Conservation (phyloP, 1,139 yeast species). For the Debaryomycetaceae sp. region DNA sequence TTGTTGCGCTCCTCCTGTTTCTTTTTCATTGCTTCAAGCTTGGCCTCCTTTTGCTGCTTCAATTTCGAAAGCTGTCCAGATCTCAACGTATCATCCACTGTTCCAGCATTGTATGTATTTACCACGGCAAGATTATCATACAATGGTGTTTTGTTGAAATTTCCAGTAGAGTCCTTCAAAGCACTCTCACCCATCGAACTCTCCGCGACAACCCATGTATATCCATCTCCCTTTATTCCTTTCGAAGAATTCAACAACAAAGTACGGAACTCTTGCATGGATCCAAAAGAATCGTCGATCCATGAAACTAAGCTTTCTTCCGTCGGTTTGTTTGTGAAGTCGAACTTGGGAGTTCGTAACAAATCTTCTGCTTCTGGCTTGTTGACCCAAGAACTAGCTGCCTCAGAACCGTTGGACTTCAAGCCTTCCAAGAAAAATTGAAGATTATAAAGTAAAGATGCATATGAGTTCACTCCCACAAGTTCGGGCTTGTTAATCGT, state of each 20-base stretch:
- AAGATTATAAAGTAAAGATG: conserved; percentile 58
- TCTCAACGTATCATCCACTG: conserved; percentile 54
- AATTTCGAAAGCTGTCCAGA: conserved; percentile 47
- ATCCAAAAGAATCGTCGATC: conserved; percentile 61
- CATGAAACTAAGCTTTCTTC: conserved; percentile 38
- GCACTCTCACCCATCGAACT: conserved; percentile 33
- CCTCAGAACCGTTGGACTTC: conserved; percentile 23
- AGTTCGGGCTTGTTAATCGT: conserved; percentile 49
- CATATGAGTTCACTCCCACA: conserved; percentile 49
- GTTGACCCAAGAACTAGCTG: conserved; percentile 10
- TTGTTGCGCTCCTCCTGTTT: conserved; percentile 12
- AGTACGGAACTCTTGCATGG: conserved; percentile 63
- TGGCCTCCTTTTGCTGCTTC: conserved; percentile 33
- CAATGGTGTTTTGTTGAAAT: conserved; percentile 23
- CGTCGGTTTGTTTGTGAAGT: conserved; percentile 35
- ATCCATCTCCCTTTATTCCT: conserved; percentile 72
- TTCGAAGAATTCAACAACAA: conserved; percentile 58
- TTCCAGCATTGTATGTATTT: conserved; percentile 75
- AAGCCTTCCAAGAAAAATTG: conserved; percentile 58
- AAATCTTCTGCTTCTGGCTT: conserved; percentile 30
- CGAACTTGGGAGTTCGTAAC: conserved; percentile 40
- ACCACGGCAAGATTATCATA: conserved; percentile 55
- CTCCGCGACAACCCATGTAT: conserved; percentile 70
- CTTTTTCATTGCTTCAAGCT: conserved; percentile 23
- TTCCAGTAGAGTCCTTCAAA: conserved; percentile 17